phyloP scores from a whole-genome alignment of 495 filamentous ascomycete species.

The Ramalina intermedia region DNA sequence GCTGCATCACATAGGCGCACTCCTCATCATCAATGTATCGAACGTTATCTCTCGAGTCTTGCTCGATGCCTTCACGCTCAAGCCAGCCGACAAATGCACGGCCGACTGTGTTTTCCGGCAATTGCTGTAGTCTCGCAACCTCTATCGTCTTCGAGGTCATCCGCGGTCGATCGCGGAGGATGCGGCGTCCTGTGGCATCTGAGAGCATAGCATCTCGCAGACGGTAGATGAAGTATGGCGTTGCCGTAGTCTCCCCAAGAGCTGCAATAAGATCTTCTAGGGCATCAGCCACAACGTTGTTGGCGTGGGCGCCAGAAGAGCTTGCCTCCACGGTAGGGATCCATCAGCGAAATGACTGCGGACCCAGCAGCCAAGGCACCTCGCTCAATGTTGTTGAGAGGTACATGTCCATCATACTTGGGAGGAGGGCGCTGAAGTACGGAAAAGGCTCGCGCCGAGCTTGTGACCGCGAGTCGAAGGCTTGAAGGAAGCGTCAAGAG shows the following conservation, averaged over 20 bases:
- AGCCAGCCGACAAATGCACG: slow-evolving; percentile 75
- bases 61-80: slow-evolving; percentile 80
- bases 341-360: slow-evolving; percentile 60
- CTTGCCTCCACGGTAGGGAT: slow-evolving; percentile 64
- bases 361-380: slow-evolving; percentile 68
- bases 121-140: slow-evolving; percentile 51
- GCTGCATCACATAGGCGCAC: slow-evolving; percentile 97
- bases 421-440: slow-evolving; percentile 63
- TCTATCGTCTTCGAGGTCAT: slow-evolving; percentile 68
- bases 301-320: neutral
- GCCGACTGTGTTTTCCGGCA: slow-evolving; percentile 69
- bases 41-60: slow-evolving; percentile 71
- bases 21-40: slow-evolving; percentile 88
- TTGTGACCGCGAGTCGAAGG: neutral
- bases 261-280: slow-evolving; percentile 75
- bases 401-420: slow-evolving; percentile 85
- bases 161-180: slow-evolving; percentile 78
- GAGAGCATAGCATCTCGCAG: slow-evolving; percentile 85
- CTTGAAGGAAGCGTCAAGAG: neutral
- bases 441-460: slow-evolving; percentile 42
- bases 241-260: slow-evolving; percentile 83
- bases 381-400: slow-evolving; percentile 64
- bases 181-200: slow-evolving; percentile 70
- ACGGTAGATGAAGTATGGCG: slow-evolving; percentile 87
- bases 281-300: neutral